A percentile compares a stretch with the other conserved stretches of the same genome.
phyloP scores from a whole-genome alignment of 2,329 filamentous ascomycete species.

The Furcasterigmium furcatum region DNA sequence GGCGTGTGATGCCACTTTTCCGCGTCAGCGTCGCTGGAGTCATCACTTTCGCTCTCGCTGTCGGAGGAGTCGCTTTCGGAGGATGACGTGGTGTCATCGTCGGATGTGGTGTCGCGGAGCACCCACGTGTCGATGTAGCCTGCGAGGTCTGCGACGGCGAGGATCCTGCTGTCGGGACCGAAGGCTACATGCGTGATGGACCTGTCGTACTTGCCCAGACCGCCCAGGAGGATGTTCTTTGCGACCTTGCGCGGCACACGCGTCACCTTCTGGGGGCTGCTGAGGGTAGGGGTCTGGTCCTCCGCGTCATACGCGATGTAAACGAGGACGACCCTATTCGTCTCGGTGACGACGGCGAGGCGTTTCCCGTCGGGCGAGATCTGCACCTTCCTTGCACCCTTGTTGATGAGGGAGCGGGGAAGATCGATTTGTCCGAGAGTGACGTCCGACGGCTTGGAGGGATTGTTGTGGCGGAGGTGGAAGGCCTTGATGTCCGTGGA shows the following conservation, averaged over 20 bases:
- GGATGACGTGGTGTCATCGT: slow-evolving; percentile 16
- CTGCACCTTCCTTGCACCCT: slow-evolving; percentile 66
- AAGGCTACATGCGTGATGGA: slow-evolving; percentile 74
- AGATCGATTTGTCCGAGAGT: slow-evolving; percentile 69
- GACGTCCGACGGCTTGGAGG: slow-evolving; percentile 54
- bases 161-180: slow-evolving; percentile 73
- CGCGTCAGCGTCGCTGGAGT: slow-evolving; percentile 35
- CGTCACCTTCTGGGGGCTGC: slow-evolving; percentile 38
- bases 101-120: slow-evolving; percentile 46
- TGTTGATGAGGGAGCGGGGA: slow-evolving; percentile 49
- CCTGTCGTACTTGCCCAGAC: slow-evolving; percentile 73
- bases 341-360: slow-evolving; percentile 62
- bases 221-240: slow-evolving; percentile 57
- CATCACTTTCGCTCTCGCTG: slow-evolving; percentile 12
- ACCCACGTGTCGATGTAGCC: slow-evolving; percentile 89
- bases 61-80: slow-evolving; percentile 17
- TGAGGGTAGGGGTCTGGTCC: slow-evolving; percentile 14
- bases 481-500: slow-evolving; percentile 75
- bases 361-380: slow-evolving; percentile 70
- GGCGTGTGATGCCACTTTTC: slow-evolving; percentile 77
- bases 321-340: slow-evolving; percentile 54
- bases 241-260: slow-evolving; percentile 52
- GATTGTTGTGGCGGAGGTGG: slow-evolving; percentile 52
- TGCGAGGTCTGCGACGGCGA: slow-evolving; percentile 77
- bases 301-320: slow-evolving; percentile 28